Percentiles rank a stretch among this genome's conserved stretches.
Conservation (phyloP, 1,284 basidiomycete genomes). For the Puccinia sorghi region DNA sequence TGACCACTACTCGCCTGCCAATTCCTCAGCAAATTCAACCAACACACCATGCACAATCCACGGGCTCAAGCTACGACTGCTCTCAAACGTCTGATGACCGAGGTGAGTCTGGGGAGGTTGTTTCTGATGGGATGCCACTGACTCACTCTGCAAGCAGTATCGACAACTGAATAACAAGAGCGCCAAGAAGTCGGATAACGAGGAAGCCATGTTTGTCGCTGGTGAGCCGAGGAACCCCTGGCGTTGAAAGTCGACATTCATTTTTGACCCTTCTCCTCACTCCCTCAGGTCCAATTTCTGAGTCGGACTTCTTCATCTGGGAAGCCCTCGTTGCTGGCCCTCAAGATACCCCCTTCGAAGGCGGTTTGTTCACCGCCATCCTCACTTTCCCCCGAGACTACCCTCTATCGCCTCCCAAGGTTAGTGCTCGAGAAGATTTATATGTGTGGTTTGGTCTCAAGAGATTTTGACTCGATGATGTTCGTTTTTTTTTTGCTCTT, state of each 20-base stretch:
- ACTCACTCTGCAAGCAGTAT: slow-evolving; percentile 18
- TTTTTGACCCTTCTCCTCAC: neutral
- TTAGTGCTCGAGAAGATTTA: slow-evolving; percentile 5
- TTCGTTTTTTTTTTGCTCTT: neutral
- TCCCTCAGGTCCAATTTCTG: slow-evolving; percentile 74
- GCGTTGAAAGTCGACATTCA: neutral
- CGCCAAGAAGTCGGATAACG: slow-evolving; percentile 23
- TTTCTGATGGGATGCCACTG: neutral
- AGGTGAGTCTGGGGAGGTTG: neutral
- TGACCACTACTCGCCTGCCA: too few species aligned
- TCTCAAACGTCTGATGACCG: slow-evolving; percentile 46
- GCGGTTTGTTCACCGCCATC: slow-evolving; percentile 90
- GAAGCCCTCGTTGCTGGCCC: slow-evolving; percentile 95
- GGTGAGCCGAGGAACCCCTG: neutral
- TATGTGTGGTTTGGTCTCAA: neutral
- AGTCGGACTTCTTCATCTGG: slow-evolving; percentile 97
- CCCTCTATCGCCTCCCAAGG: slow-evolving; percentile 88
- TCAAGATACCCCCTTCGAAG: slow-evolving; percentile 97
- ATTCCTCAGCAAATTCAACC: too few species aligned
- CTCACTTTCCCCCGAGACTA: slow-evolving; percentile 90
- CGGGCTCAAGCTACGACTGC: slow-evolving; percentile 48
- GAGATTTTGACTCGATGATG: neutral
- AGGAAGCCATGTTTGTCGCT: slow-evolving; percentile 50
- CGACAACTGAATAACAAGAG: slow-evolving; percentile 48
- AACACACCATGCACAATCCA: slow-evolving; percentile 38